These are phyloP conservation scores for Aspergillus hancockii DNA, from an alignment of 495 filamentous ascomycete genomes.

Conservation along the genomic window DNA sequence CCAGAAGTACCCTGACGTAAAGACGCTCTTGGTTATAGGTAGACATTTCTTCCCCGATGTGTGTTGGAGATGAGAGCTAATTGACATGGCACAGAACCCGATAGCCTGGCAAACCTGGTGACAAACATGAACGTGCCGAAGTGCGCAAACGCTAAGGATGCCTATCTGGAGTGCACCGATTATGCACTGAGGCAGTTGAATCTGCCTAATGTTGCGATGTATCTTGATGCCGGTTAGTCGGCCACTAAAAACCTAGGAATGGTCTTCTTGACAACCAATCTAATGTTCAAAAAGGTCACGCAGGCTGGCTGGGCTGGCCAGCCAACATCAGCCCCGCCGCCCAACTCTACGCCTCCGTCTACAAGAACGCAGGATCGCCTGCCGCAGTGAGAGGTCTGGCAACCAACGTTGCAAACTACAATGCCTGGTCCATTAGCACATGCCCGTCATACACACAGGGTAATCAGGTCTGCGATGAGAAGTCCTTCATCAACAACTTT, in stretches of 20 bases:
- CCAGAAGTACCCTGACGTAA: conserved; percentile 32
- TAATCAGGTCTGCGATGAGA: conserved; percentile 63
- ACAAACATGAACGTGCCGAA: conserved; percentile 67
- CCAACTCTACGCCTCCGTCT: conserved; percentile 64
- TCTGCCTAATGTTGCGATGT: conserved; percentile 79
- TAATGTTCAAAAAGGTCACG: conserved; percentile 31
- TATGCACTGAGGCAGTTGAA: conserved; percentile 73
- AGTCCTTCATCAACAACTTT: conserved; percentile 68
- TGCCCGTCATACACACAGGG: conserved; percentile 47
- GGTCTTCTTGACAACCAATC: neutral
- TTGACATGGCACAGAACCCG: conserved; percentile 66
- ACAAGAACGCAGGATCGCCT: conserved; percentile 65
- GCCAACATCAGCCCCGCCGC: conserved; percentile 75
- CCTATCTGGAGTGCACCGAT: conserved; percentile 68
- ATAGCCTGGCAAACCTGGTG: conserved; percentile 78
- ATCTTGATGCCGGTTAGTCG: conserved; percentile 68
- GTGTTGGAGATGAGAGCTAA: too few species aligned
- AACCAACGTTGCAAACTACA: conserved; percentile 82
- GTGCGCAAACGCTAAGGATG: conserved; percentile 61
- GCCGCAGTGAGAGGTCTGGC: conserved; percentile 68
- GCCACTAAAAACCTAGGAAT: neutral
- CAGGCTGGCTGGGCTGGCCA: conserved; percentile 81
- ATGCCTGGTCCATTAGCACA: conserved; percentile 54
- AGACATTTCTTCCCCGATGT: conserved; percentile 27
- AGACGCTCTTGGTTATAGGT: conserved; percentile 54